Conservation (phyloP, 2,329 filamentous ascomycete genomes). For the Phaeoacremonium minimum region DNA sequence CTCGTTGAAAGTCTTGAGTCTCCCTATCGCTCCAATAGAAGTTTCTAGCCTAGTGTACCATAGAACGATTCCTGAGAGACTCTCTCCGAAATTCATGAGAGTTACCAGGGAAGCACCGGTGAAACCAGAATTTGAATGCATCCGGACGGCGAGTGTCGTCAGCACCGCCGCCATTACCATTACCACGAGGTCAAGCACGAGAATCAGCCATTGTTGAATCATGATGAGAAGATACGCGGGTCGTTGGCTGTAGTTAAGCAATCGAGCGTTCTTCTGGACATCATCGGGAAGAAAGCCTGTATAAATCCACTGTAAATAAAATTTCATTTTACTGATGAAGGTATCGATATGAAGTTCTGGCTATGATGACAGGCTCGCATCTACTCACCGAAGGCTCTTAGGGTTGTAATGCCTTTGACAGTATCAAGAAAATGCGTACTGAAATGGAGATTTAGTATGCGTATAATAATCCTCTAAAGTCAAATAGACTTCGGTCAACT, state of each 20-base stretch:
- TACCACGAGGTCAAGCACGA: constrained; percentile 46
- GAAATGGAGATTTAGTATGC: not conserved
- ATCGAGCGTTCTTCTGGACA: constrained; percentile 8
- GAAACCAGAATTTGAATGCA: constrained; percentile 28
- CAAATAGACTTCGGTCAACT: constrained; percentile 4
- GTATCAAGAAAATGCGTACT: constrained; percentile 52
- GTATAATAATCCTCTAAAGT: too few species aligned
- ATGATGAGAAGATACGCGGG: constrained; percentile 54
- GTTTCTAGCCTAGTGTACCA: constrained; percentile 26
- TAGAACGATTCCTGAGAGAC: constrained; percentile 20
- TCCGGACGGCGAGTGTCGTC: constrained; percentile 41
- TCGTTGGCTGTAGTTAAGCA: constrained; percentile 50
- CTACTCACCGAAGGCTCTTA: constrained; percentile 55
- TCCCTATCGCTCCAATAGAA: constrained; percentile 31
- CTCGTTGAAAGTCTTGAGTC: constrained; percentile 21
- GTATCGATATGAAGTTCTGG: too few species aligned
- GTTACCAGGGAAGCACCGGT: constrained; percentile 32
- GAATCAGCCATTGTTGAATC: constrained; percentile 53
- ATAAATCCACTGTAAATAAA: not conserved
- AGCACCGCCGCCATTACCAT: constrained; percentile 42
- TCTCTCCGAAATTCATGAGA: constrained; percentile 28
- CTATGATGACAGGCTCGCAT: too few species aligned
- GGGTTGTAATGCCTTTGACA: constrained; percentile 47
- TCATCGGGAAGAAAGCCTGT: constrained; percentile 2
- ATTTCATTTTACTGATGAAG: constrained; percentile 34